Evolutionary conservation across 169 alveolate genomes (phyloP).

Genomic region (Babesia bovis): DNA sequence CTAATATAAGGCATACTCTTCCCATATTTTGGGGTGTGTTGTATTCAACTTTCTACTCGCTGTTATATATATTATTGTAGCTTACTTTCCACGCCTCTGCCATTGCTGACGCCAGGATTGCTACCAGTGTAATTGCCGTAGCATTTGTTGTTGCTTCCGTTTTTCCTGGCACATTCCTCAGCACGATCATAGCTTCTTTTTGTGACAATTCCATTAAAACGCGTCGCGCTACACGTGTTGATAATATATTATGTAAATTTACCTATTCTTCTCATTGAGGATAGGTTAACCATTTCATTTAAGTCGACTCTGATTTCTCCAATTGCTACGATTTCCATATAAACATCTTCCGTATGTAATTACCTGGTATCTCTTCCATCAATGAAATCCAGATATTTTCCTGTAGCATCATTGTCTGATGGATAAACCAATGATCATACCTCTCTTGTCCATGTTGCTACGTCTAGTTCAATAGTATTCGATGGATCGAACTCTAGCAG

Average conservation of each 20-base stretch:
- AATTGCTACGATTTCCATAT: conserved; percentile 7
- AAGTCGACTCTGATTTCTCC: conserved; percentile 45
- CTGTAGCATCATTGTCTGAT: conserved; percentile 21
- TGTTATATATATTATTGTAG: neutral
- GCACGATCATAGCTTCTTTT: conserved; percentile 76
- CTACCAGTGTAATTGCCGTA: conserved; percentile 80
- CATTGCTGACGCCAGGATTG: conserved; percentile 84
- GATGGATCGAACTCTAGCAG: conserved; percentile 83
- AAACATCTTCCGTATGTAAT: conserved; percentile 25
- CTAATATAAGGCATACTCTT: conserved; percentile 80
- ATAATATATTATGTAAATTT: neutral
- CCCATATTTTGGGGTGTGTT: conserved; percentile 81
- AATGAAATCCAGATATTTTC: conserved; percentile 86
- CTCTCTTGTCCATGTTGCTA: conserved; percentile 86
- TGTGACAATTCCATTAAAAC: conserved; percentile 77
- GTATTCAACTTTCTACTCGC: conserved; percentile 73
- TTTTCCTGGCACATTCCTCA: conserved; percentile 85
- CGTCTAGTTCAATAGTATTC: conserved; percentile 83
- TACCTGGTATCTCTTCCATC: conserved; percentile 79
- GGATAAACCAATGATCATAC: conserved; percentile 19
- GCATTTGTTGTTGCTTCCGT: conserved; percentile 83
- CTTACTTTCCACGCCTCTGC: conserved; percentile 84
- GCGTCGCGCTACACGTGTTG: conserved; percentile 64
- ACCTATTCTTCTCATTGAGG: conserved; percentile 57
- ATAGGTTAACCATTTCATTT: conserved; percentile 52